Percentiles rank a stretch among this genome's conserved stretches.
These are phyloP conservation scores for Chondrus crispus DNA, from an alignment of 23 red algal genomes.

Conservation along the genomic window DNA sequence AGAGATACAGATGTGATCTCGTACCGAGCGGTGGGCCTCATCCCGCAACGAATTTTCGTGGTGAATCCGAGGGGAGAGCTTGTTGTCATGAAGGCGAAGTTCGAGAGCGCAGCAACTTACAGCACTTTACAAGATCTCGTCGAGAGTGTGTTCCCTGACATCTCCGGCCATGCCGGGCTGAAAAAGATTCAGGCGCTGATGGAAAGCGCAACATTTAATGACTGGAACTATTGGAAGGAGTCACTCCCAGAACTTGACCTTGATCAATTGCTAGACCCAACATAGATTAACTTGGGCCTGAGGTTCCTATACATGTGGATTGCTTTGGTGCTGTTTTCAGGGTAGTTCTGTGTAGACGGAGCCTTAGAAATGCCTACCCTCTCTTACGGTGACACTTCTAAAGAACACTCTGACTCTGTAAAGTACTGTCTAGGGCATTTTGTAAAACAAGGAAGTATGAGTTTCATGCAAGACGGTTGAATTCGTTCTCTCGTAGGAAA, in stretches of 20 bases:
- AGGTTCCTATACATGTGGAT: too few species aligned
- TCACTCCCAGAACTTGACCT: constrained; percentile 47
- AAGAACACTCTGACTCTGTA: too few species aligned
- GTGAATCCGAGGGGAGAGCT: constrained; percentile 91
- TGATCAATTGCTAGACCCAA: constrained; percentile 21
- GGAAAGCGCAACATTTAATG: constrained; percentile 52
- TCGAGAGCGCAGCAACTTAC: constrained; percentile 67
- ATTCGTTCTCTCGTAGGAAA: too few species aligned
- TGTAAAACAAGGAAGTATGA: too few species aligned
- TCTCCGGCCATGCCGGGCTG: constrained; percentile 33
- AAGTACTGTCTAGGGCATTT: too few species aligned
- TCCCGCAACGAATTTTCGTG: constrained; percentile 84
- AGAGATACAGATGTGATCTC: constrained; percentile 82
- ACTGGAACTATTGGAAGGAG: constrained; percentile 67
- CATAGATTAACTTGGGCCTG: too few species aligned
- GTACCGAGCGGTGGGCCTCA: constrained; percentile 82
- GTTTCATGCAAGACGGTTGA: too few species aligned
- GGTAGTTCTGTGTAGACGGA: too few species aligned
- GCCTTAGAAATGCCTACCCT: too few species aligned
- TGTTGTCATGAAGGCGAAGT: constrained; percentile 77
- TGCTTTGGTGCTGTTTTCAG: too few species aligned
- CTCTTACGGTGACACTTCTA: too few species aligned
- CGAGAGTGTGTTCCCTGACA: constrained; percentile 88
- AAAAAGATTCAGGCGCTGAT: constrained; percentile 46
- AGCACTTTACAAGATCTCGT: constrained; percentile 71